Conservation (phyloP, 371 early-diverging fungal genomes). For the Mucor racemosus region DNA sequence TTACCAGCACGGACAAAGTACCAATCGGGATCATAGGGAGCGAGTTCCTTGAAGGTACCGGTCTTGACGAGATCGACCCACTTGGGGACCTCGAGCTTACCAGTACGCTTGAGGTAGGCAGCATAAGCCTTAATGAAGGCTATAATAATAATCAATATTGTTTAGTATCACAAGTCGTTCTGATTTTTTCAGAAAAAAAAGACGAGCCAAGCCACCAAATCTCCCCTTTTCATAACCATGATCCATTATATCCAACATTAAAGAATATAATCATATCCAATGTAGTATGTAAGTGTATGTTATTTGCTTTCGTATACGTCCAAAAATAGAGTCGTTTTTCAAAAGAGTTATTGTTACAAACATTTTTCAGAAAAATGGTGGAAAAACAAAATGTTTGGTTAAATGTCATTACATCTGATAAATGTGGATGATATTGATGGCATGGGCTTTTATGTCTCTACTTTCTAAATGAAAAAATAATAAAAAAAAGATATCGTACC, state of each 20-base stretch:
- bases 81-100: conserved; percentile 96
- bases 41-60: conserved; percentile 91
- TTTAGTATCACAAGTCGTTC: neutral
- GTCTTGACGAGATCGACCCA: conserved; percentile 98
- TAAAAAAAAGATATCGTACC: conserved; percentile 37
- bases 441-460: neutral
- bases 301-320: neutral
- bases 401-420: neutral
- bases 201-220: conserved; percentile 28
- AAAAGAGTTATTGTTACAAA: neutral
- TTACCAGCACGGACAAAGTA: conserved; percentile 94
- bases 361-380: neutral
- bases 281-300: neutral
- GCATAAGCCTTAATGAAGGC: conserved; percentile 95
- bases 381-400: neutral
- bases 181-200: conserved; percentile 5
- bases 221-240: neutral
- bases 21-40: conserved; percentile 98
- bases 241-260: neutral
- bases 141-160: conserved; percentile 13
- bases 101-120: conserved; percentile 95
- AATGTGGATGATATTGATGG: neutral
- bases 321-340: neutral
- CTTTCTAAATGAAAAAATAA: neutral
- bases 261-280: neutral